Base-by-base conservation (phyloP, 352 stramenopile species). In the Globisporangium cylindrosporum region DNA sequence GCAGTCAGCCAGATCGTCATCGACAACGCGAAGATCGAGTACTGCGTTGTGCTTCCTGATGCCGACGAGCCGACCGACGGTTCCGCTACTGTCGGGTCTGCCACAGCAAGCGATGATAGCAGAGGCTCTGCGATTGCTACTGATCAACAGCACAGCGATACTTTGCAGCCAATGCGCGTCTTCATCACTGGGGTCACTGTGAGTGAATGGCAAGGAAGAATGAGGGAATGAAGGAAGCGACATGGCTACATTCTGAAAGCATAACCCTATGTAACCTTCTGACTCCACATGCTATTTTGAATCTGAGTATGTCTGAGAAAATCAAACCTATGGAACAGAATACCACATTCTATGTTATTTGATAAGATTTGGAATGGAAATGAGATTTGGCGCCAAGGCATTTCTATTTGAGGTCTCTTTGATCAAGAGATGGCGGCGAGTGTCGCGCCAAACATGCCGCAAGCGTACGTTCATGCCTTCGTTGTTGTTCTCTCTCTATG, bases 11-110 rank as follows among this genome's bases (percentile, higher is more conserved):
- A 76, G 27, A 72, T 92, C n/a, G 66, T 81, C 15, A 32, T 93
- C 8, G 85, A 93, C 67, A 90, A 90, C 22, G 72, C 76, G 5
- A 70, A 71, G 20, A 72, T 93, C 7, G 51, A 77, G 38, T 93
- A 93, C 56, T 49, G 38, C 25, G 66, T 82, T 24, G 64, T 54
- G 20, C 51, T 70, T 4, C 12, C 41, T 20, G 63, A 24, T 20
- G 41, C 9, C 10, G n/a, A 27, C 0, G 15, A 24, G 0, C 1
- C 20, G 20, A 27, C 20, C 18, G 55, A 43, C 5, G 4, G 25
- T n/a, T n/a, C 20, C 1, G 6, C 9, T n/a, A 7, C 9, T 46
- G 2, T 4, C 38, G 12, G 3, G 38, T 18, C 38, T 25, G 49
- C 56, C 10, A 2, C 29, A 10, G 32, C 8, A n/a, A 27, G 20